Conservation (phyloP, 2,329 filamentous ascomycete species). For the Akanthomyces dipterigenus region DNA sequence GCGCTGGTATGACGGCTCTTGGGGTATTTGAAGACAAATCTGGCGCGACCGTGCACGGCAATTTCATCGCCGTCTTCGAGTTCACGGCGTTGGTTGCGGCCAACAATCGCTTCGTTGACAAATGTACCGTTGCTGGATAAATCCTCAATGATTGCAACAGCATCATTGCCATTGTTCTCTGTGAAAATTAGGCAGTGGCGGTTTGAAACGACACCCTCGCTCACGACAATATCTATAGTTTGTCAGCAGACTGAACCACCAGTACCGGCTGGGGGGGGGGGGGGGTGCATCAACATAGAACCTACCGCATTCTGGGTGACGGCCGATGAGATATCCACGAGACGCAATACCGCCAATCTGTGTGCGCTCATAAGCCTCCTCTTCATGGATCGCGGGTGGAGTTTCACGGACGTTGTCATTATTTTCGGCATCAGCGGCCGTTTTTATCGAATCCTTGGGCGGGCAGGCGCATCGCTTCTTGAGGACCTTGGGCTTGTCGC, state of each 20-base stretch:
- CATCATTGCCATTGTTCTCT: slow-evolving; percentile 51
- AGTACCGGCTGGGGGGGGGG: not conserved
- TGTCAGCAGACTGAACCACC: not conserved
- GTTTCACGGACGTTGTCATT: slow-evolving; percentile 31
- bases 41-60: slow-evolving; percentile 73
- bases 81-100: slow-evolving; percentile 85
- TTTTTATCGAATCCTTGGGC: slow-evolving; percentile 40
- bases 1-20: slow-evolving; percentile 63
- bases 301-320: slow-evolving; percentile 90
- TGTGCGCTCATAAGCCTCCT: slow-evolving; percentile 55
- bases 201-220: slow-evolving; percentile 79
- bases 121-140: slow-evolving; percentile 95
- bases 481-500: slow-evolving; percentile 61
- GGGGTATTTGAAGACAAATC: slow-evolving; percentile 90
- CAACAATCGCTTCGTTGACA: slow-evolving; percentile 85
- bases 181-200: slow-evolving; percentile 67
- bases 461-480: slow-evolving; percentile 68
- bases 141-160: slow-evolving; percentile 77
- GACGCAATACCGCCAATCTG: slow-evolving; percentile 58
- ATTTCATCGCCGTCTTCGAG: slow-evolving; percentile 88
- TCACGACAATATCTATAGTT: slow-evolving; percentile 58
- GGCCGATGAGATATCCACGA: slow-evolving; percentile 83
- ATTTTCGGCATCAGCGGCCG: slow-evolving; percentile 29
- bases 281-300: slow-evolving; percentile 16
- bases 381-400: slow-evolving; percentile 43